Percentiles rank a stretch among this genome's conserved stretches.
These are phyloP conservation scores for Anisodus tanguticus DNA, from an alignment of 257 asterid species.

Conservation along the genomic window DNA sequence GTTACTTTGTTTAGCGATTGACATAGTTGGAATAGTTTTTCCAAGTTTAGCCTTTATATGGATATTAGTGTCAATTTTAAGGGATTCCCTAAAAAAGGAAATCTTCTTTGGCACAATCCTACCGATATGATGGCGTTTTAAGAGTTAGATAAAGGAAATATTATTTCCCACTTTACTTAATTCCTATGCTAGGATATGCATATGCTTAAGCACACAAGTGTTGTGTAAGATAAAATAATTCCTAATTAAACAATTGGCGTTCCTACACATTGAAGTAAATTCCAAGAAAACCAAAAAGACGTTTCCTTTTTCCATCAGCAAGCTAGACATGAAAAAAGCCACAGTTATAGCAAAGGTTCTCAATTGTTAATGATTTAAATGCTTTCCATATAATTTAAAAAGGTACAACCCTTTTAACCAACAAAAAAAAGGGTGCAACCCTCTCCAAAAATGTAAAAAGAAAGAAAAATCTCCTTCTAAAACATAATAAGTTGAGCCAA, in stretches of 20 bases:
- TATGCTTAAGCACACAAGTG: neutral
- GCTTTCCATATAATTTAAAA: neutral
- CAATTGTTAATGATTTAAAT: conserved; percentile 4
- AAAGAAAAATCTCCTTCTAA: neutral
- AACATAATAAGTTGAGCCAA: neutral
- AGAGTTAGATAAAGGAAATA: no score
- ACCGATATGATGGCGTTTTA: neutral
- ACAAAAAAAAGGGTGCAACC: no score
- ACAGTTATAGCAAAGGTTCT: neutral
- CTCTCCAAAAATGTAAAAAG: neutral
- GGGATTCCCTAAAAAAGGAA: neutral
- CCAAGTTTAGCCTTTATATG: neutral
- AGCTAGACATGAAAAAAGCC: conserved; percentile 39
- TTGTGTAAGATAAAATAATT: conserved; percentile 30
- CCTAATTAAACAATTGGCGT: conserved; percentile 30
- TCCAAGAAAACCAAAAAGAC: conserved; percentile 36
- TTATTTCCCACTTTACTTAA: conserved; percentile 25
- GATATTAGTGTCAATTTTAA: neutral
- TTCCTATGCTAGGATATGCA: conserved; percentile 15
- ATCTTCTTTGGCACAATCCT: neutral
- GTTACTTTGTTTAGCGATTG: neutral
- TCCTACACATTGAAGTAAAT: conserved; percentile 38
- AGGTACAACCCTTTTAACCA: neutral
- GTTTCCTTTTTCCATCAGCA: conserved; percentile 35
- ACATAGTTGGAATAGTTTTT: neutral